phyloP scores from a whole-genome alignment of 148 eudicot species.

The Fallopia convolvulus region DNA sequence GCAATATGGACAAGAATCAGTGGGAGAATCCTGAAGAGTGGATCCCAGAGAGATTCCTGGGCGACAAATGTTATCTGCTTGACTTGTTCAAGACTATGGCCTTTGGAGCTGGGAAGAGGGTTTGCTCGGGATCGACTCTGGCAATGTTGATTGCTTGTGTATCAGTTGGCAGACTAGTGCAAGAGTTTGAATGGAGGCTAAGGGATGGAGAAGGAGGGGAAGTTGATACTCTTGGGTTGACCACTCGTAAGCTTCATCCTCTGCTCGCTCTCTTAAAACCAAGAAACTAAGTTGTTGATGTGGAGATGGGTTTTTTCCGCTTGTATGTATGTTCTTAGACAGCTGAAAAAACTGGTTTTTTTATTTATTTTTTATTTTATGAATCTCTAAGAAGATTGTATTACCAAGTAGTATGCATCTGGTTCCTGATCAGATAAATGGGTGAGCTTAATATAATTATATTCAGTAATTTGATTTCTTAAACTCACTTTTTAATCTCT shows the following conservation, averaged over 20 bases:
- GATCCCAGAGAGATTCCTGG: slow-evolving; percentile 77
- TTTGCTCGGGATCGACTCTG: slow-evolving; percentile 58
- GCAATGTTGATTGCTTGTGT: slow-evolving; percentile 36
- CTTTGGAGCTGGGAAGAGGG: slow-evolving; percentile 83
- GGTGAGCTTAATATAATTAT: neutral
- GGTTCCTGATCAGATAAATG: neutral
- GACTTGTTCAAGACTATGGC: slow-evolving; percentile 84
- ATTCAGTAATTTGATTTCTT: too few relatives aligned
- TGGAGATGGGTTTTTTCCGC: neutral
- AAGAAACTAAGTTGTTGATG: neutral
- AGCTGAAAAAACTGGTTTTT: neutral
- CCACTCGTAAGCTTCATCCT: slow-evolving; percentile 31
- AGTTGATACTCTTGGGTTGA: slow-evolving; percentile 35
- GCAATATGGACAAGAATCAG: slow-evolving; percentile 61
- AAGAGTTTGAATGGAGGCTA: slow-evolving; percentile 58
- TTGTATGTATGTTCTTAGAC: neutral
- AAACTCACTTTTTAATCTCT: too few relatives aligned
- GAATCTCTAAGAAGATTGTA: too few relatives aligned
- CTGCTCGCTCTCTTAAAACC: slow-evolving; percentile 6
- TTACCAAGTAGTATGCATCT: too few relatives aligned
- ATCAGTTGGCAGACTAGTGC: slow-evolving; percentile 40
- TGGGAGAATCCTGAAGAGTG: slow-evolving; percentile 80
- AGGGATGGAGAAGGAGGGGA: slow-evolving; percentile 37
- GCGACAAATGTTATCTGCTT: slow-evolving; percentile 24
- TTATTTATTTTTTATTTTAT: too few relatives aligned